Evolutionary conservation across 2,329 filamentous ascomycete species (phyloP).

Genomic region (Sordariomycetes sp.): DNA sequence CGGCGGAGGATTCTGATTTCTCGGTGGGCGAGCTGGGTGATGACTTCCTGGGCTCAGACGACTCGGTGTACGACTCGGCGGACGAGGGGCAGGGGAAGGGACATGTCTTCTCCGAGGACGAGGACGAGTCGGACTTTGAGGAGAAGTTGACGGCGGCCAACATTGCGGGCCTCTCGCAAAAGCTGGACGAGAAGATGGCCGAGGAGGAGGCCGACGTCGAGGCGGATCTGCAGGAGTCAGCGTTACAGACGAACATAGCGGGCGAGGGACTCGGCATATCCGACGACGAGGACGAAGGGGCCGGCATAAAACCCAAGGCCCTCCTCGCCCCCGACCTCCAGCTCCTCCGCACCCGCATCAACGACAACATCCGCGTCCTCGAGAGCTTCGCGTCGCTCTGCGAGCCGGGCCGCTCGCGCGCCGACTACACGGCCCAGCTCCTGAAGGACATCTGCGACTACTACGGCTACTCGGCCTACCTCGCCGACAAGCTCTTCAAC

Average conservation of each 20-base stretch:
- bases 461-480: constrained; percentile 88
- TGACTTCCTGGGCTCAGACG: constrained; percentile 44
- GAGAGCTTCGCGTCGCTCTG: constrained; percentile 77
- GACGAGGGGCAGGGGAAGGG: constrained; percentile 37
- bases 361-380: constrained; percentile 83
- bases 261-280: constrained; percentile 50
- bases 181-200: constrained; percentile 67
- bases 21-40: constrained; percentile 38
- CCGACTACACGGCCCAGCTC: constrained; percentile 80
- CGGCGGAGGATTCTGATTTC: constrained; percentile 28
- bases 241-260: constrained; percentile 87
- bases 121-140: constrained; percentile 78
- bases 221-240: constrained; percentile 74
- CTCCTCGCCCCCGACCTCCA: constrained; percentile 82
- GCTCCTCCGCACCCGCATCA: constrained; percentile 77
- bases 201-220: constrained; percentile 74
- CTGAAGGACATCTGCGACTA: constrained; percentile 90
- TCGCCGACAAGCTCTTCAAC: constrained; percentile 92
- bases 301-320: constrained; percentile 46
- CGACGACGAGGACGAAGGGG: constrained; percentile 45
- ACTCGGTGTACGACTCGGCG: constrained; percentile 64
- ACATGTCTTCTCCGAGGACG: constrained; percentile 90
- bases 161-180: constrained; percentile 81
- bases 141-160: constrained; percentile 91
- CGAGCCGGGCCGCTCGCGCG: constrained; percentile 69